Evolutionary conservation across 2,329 filamentous ascomycete species (phyloP).

Genomic region (Falciphora oryzae): DNA sequence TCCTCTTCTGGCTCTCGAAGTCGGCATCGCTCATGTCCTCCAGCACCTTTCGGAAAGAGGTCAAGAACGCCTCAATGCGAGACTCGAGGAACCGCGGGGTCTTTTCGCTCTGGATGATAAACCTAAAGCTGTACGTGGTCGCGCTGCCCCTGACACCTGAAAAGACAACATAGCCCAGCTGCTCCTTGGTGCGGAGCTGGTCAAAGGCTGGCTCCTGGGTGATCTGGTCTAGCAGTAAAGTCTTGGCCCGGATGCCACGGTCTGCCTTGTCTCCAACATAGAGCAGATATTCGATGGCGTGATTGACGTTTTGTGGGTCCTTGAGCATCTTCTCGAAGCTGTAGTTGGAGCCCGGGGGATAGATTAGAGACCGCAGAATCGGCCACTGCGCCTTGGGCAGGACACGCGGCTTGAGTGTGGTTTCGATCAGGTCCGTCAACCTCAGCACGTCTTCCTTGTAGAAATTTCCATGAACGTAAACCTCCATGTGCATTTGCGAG

Average conservation of each 20-base stretch:
- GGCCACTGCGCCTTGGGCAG: slow-evolving; percentile 77
- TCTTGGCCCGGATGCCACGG: slow-evolving; percentile 64
- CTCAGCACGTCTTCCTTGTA: slow-evolving; percentile 89
- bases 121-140: slow-evolving; percentile 79
- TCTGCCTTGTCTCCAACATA: slow-evolving; percentile 55
- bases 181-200: slow-evolving; percentile 91
- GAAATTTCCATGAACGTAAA: slow-evolving; percentile 84
- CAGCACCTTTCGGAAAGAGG: slow-evolving; percentile 58
- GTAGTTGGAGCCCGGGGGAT: slow-evolving; percentile 76
- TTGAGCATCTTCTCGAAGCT: slow-evolving; percentile 75
- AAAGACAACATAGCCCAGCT: slow-evolving; percentile 95
- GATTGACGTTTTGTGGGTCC: slow-evolving; percentile 84
- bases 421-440: slow-evolving; percentile 77
- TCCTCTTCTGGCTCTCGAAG: slow-evolving; percentile 88
- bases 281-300: slow-evolving; percentile 75
- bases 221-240: slow-evolving; percentile 81
- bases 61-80: slow-evolving; percentile 81
- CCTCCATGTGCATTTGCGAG: slow-evolving; percentile 79
- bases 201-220: slow-evolving; percentile 92
- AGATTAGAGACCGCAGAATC: slow-evolving; percentile 67
- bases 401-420: slow-evolving; percentile 64
- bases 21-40: slow-evolving; percentile 73
- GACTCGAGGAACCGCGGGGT: slow-evolving; percentile 77
- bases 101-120: slow-evolving; percentile 91
- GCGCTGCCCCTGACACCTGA: slow-evolving; percentile 65